phyloP scores from a whole-genome alignment of 1,284 basidiomycete genomes.

The Sphagnurus paluster region DNA sequence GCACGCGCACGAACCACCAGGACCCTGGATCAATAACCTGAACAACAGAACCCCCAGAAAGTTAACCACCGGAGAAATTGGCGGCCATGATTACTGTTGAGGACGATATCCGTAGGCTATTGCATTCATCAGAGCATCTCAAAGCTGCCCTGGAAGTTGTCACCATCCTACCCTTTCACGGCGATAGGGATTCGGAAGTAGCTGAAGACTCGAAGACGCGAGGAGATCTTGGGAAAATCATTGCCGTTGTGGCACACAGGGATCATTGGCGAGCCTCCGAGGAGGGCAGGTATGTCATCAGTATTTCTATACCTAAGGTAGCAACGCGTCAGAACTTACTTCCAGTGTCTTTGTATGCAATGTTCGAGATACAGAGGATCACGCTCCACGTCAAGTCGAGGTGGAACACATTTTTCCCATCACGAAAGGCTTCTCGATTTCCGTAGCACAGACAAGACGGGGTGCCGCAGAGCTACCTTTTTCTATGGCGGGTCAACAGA shows the following conservation, averaged over 20 bases:
- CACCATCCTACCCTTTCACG: not conserved
- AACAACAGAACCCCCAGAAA: no score
- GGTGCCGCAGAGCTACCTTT: constrained; percentile 27
- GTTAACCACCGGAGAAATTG: no score
- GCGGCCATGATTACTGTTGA: no score
- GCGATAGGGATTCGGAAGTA: not conserved
- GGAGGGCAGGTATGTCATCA: constrained; percentile 34
- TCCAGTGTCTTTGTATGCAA: constrained; percentile 49
- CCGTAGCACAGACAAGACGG: constrained; percentile 49
- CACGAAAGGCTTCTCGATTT: constrained; percentile 48
- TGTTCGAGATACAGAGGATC: constrained; percentile 25
- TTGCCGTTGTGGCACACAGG: constrained; percentile 37
- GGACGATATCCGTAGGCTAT: constrained; percentile 25
- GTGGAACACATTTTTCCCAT: constrained; percentile 53
- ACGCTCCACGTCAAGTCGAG: constrained; percentile 32
- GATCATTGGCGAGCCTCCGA: constrained; percentile 36
- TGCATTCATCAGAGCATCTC: constrained; percentile 43
- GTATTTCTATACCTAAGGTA: not conserved
- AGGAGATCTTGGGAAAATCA: constrained; percentile 31
- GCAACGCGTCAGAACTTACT: constrained; percentile 2
- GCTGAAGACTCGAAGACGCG: not conserved
- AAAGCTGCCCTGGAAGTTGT: constrained; percentile 24
- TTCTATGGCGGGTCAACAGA: constrained; percentile 25
- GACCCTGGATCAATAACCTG: no score
- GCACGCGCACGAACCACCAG: no score